phyloP scores from a whole-genome alignment of 2,329 filamentous ascomycete genomes.

The Calonectria multiphialidica region DNA sequence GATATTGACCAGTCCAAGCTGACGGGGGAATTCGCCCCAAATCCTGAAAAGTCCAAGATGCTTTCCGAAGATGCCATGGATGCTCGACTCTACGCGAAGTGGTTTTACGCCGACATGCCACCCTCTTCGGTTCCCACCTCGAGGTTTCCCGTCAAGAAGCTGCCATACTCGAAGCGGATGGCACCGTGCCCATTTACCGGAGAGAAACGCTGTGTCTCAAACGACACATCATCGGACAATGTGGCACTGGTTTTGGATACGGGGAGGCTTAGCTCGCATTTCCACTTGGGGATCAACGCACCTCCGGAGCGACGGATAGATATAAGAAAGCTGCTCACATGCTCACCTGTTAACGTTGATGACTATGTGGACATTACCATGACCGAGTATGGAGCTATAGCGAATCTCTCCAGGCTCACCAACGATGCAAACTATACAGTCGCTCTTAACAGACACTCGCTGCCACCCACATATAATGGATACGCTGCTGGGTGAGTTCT shows the following conservation, averaged over 20 bases:
- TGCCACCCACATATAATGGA: neutral
- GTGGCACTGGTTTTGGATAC: neutral
- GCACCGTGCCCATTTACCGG: neutral
- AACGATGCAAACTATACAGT: neutral
- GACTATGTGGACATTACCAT: neutral
- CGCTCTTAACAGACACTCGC: neutral
- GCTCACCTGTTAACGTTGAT: neutral
- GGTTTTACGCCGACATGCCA: slow-evolving; percentile 1
- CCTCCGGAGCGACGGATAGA: neutral
- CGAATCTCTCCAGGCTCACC: neutral
- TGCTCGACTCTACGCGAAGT: neutral
- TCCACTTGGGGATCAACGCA: neutral
- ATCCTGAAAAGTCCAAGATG: neutral
- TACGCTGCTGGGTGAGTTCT: neutral
- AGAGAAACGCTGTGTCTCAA: neutral
- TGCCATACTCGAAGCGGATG: neutral
- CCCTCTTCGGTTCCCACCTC: neutral
- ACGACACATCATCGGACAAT: neutral
- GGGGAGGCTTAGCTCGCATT: neutral
- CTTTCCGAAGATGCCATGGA: neutral
- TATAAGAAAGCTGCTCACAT: neutral
- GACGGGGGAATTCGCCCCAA: too few relatives aligned
- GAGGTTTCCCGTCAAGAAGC: neutral
- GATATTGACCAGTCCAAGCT: neutral
- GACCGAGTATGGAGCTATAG: neutral